Evolutionary conservation across 208 protist species (phyloP).

Genomic region (Histomonas meleagridis): DNA sequence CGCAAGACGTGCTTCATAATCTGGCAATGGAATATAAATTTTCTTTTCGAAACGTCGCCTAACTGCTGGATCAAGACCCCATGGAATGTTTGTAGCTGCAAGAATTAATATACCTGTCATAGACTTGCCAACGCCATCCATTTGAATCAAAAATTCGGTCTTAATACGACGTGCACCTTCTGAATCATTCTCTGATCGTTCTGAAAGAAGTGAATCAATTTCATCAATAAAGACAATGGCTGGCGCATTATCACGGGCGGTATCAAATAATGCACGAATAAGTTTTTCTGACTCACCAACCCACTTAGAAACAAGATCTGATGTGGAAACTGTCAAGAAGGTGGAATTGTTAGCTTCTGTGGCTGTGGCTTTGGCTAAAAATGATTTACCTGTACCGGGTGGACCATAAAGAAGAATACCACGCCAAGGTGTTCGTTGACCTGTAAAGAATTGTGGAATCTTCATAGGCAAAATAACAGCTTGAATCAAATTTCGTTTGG

Average conservation of each 20-base stretch:
- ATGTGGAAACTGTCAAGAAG: conserved; percentile 85
- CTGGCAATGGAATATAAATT: conserved; percentile 63
- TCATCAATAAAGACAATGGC: conserved; percentile 99
- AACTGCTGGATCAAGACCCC: conserved; percentile 64
- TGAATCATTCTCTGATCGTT: conserved; percentile 62
- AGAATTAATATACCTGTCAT: conserved; percentile 57
- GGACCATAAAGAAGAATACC: conserved; percentile 58
- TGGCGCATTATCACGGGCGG: conserved; percentile 58
- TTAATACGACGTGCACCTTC: conserved; percentile 84
- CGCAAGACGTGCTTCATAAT: conserved; percentile 40
- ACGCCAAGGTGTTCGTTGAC: conserved; percentile 50
- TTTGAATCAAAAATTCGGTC: conserved; percentile 86
- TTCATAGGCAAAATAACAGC: conserved; percentile 80
- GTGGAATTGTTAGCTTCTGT: conserved; percentile 73
- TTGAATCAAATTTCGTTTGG: conserved; percentile 51
- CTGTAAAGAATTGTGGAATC: conserved; percentile 85
- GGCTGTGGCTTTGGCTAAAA: conserved; percentile 64
- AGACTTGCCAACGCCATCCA: conserved; percentile 50
- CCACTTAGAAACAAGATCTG: conserved; percentile 81
- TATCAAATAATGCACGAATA: conserved; percentile 36
- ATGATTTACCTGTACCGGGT: conserved; percentile 77
- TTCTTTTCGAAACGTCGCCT: conserved; percentile 59
- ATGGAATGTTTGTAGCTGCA: conserved; percentile 69
- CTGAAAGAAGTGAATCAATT: conserved; percentile 84
- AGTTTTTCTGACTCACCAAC: conserved; percentile 47